These are phyloP conservation scores for Orychophragmus violaceus DNA, from an alignment of 345 rosid species.

Conservation along the genomic window DNA sequence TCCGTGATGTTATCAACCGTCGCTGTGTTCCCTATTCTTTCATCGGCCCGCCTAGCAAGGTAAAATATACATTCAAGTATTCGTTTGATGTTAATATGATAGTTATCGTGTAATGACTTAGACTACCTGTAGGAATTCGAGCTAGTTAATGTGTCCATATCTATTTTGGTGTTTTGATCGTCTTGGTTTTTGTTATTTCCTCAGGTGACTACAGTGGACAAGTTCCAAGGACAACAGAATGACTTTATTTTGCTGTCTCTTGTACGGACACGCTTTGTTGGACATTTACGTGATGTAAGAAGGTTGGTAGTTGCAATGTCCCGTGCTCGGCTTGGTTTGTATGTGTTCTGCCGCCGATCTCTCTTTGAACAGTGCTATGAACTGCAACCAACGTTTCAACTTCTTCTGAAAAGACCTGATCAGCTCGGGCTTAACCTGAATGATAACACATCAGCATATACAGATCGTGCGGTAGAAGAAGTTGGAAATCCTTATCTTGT, in stretches of 20 bases:
- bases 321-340: constrained; percentile 90
- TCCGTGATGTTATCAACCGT: constrained; percentile 94
- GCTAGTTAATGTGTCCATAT: not conserved
- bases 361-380: constrained; percentile 96
- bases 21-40: constrained; percentile 78
- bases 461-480: constrained; percentile 81
- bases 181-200: not conserved
- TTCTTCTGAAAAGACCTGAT: constrained; percentile 79
- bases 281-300: constrained; percentile 96
- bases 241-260: constrained; percentile 91
- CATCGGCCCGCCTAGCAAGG: constrained; percentile 98
- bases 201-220: constrained; percentile 95
- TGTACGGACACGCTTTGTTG: constrained; percentile 92
- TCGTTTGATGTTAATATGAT: not conserved
- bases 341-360: constrained; percentile 83
- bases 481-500: constrained; percentile 57
- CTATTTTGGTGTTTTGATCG: not conserved
- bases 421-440: constrained; percentile 55
- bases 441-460: constrained; percentile 47
- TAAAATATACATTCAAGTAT: constrained; percentile 24
- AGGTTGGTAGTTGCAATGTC: constrained; percentile 98
- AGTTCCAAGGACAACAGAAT: constrained; percentile 99
- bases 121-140: not conserved
- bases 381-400: constrained; percentile 85
- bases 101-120: not conserved